Evolutionary conservation across 176 grass and related monocot genomes (phyloP).

Genomic region (Lolium rigidum): DNA sequence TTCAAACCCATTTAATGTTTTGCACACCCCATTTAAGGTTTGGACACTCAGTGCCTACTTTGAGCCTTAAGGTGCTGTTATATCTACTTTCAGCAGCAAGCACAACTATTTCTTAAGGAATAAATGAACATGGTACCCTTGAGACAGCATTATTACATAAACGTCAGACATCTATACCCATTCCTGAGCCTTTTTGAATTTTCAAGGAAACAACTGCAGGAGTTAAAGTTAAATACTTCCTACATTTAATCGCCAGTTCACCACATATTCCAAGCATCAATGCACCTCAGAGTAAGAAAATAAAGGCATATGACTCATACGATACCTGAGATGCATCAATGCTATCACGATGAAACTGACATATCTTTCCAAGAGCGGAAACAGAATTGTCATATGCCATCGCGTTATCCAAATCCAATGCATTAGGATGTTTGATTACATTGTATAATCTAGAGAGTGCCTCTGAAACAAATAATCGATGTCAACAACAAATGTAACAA

Average conservation of each 20-base stretch:
- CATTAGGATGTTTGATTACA: constrained; percentile 76
- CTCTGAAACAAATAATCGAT: constrained; percentile 50
- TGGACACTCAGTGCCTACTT: background rate
- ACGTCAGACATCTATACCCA: background rate
- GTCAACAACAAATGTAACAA: constrained; percentile 9
- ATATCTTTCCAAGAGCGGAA: constrained; percentile 90
- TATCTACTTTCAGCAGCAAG: constrained; percentile 3
- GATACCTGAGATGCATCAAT: constrained; percentile 79
- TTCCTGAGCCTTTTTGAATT: background rate
- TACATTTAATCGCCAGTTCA: background rate
- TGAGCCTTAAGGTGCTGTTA: background rate
- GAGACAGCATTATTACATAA: background rate
- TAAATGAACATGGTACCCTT: background rate
- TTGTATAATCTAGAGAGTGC: constrained; percentile 71
- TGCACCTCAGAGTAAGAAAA: constrained; percentile 26
- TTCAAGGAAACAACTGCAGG: background rate
- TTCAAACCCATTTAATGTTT: background rate
- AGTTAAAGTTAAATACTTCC: constrained; percentile 17
- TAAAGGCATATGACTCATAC: constrained; percentile 19
- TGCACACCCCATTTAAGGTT: background rate
- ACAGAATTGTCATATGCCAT: constrained; percentile 93
- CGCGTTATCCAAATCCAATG: constrained; percentile 67
- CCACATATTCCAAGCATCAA: background rate
- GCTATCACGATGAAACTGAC: constrained; percentile 68
- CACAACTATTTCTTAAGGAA: background rate